A percentile compares a stretch with the other conserved stretches of the same genome.
phyloP scores from a whole-genome alignment of 1,284 basidiomycete genomes.

The Pascua sp. region DNA sequence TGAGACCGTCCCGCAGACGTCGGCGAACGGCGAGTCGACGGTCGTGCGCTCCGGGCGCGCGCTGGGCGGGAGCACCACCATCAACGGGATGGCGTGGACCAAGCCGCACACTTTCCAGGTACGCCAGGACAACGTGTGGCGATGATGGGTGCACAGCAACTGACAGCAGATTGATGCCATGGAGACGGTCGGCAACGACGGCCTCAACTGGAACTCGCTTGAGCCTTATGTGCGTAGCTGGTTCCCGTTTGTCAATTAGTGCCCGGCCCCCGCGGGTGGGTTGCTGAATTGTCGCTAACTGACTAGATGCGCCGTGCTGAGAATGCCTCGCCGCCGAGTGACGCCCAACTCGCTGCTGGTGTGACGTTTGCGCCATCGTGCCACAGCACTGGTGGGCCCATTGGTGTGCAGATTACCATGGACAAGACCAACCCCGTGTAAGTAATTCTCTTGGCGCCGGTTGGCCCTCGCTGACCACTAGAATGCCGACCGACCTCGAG shows the following conservation, averaged over 20 bases:
- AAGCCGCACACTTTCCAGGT: slow-evolving; percentile 40
- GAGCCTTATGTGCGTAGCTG: slow-evolving; percentile 25
- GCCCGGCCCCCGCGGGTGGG: no score
- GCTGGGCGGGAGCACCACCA: slow-evolving; percentile 43
- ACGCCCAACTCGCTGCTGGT: slow-evolving; percentile 20
- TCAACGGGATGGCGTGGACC: slow-evolving; percentile 48
- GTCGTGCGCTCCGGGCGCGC: slow-evolving; percentile 28
- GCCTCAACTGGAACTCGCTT: slow-evolving; percentile 39
- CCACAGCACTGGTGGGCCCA: slow-evolving; percentile 26
- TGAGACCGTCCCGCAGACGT: slow-evolving; percentile 33
- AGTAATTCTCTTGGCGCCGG: no score
- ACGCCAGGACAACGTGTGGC: background rate
- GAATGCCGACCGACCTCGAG: slow-evolving; percentile 25
- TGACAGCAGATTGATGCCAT: slow-evolving; percentile 31
- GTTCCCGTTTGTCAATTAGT: no score
- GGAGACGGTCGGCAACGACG: slow-evolving; percentile 34
- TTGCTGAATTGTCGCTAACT: background rate
- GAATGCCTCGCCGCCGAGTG: slow-evolving; percentile 24
- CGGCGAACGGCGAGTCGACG: slow-evolving; percentile 23
- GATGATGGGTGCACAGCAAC: background rate
- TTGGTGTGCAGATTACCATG: slow-evolving; percentile 21
- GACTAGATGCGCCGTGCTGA: slow-evolving; percentile 35
- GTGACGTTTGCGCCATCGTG: slow-evolving; percentile 26
- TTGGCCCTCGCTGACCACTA: background rate
- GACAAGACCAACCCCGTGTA: background rate